phyloP scores from a whole-genome alignment of 306 rosid genomes.

The Begonia fuchsioides region DNA sequence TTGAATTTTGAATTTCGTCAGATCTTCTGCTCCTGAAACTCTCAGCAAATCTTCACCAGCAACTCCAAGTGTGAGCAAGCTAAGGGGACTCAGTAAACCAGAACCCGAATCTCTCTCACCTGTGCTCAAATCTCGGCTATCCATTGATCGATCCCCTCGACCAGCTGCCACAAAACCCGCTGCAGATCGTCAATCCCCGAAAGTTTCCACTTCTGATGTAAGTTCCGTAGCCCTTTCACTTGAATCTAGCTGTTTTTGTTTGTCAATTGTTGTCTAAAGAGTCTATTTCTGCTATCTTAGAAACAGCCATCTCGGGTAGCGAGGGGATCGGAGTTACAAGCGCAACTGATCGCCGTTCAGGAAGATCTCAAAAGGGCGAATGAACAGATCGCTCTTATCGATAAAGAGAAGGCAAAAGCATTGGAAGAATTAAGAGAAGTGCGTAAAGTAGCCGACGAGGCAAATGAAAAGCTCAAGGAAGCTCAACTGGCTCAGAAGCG shows the following conservation, averaged over 20 bases:
- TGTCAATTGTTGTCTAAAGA: neutral
- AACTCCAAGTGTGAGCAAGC: constrained; percentile 67
- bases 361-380: constrained; percentile 84
- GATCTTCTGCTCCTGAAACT: constrained; percentile 52
- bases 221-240: constrained; percentile 17
- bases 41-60: constrained; percentile 60
- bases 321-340: constrained; percentile 63
- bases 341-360: constrained; percentile 48
- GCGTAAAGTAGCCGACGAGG: constrained; percentile 59
- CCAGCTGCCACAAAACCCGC: constrained; percentile 44
- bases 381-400: constrained; percentile 55
- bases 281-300: constrained; percentile 19
- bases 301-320: constrained; percentile 40
- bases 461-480: constrained; percentile 68
- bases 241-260: neutral
- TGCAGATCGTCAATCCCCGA: constrained; percentile 52
- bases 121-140: constrained; percentile 49
- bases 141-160: constrained; percentile 73
- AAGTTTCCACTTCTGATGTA: constrained; percentile 62
- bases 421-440: constrained; percentile 71
- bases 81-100: constrained; percentile 48
- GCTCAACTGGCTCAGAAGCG: constrained; percentile 79
- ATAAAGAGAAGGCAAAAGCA: constrained; percentile 63
- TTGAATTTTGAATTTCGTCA: constrained; percentile 17
- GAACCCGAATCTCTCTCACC: constrained; percentile 70